phyloP scores from a whole-genome alignment of 208 protist species.

The Acanthamoeba healyi region DNA sequence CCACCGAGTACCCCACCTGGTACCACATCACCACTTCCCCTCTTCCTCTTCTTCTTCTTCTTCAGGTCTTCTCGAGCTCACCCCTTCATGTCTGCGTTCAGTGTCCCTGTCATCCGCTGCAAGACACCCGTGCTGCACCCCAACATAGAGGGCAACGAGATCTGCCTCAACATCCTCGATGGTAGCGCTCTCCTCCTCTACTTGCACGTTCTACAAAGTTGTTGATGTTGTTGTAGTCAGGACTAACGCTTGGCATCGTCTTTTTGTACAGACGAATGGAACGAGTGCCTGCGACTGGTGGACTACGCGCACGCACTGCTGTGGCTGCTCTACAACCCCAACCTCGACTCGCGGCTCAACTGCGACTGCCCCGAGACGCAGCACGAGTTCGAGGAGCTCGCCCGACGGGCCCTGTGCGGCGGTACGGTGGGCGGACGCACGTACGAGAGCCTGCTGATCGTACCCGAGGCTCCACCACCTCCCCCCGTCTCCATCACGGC shows the following conservation, averaged over 20 bases:
- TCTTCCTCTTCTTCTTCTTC: too few species aligned
- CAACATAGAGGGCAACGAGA: constrained; percentile 24
- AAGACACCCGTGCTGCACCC: constrained; percentile 23
- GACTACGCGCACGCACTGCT: constrained; percentile 63
- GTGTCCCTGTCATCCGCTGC: background rate
- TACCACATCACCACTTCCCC: too few species aligned
- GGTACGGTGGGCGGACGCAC: background rate
- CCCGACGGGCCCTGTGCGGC: background rate
- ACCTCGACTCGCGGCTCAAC: constrained; percentile 42
- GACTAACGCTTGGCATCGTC: too few species aligned
- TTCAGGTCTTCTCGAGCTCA: too few species aligned
- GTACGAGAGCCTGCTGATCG: background rate
- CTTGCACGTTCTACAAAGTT: background rate
- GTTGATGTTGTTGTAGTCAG: background rate
- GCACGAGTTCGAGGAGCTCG: background rate
- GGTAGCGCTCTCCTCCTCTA: background rate
- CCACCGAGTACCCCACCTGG: background rate
- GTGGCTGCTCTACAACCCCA: constrained; percentile 69
- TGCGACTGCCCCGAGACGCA: background rate
- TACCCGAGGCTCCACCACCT: too few species aligned
- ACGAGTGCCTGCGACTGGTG: constrained; percentile 38
- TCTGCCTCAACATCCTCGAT: constrained; percentile 61
- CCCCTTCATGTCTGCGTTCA: too few species aligned
- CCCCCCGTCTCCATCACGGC: too few species aligned
- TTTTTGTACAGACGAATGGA: constrained; percentile 24